These are phyloP conservation scores for Saccharata proteae DNA, from an alignment of 2,329 filamentous ascomycete species.

Conservation along the genomic window DNA sequence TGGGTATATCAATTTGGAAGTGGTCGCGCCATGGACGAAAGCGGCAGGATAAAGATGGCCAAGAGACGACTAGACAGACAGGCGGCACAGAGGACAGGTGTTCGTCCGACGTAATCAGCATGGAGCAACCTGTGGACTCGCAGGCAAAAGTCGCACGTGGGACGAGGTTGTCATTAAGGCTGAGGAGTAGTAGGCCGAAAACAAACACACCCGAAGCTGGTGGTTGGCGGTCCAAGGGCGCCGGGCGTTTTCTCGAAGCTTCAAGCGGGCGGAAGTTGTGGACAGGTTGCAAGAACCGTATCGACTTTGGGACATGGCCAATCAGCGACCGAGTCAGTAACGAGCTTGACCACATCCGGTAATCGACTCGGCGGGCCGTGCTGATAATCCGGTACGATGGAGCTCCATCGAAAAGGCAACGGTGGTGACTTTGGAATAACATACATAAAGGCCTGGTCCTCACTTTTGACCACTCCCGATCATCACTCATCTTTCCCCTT, in stretches of 20 bases:
- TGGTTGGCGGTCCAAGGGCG: background rate
- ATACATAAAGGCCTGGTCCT: conserved; percentile 9
- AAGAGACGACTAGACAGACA: too few species aligned
- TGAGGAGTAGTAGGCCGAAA: background rate
- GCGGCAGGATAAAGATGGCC: too few species aligned
- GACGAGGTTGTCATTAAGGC: background rate
- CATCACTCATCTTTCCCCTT: conserved; percentile 4
- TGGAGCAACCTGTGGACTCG: background rate
- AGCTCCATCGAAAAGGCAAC: conserved; percentile 10
- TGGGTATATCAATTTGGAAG: too few species aligned
- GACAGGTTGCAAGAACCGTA: conserved; percentile 9
- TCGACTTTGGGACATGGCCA: too few species aligned
- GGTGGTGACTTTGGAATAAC: conserved; percentile 9
- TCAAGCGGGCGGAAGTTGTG: conserved; percentile 7
- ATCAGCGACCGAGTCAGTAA: conserved; percentile 5
- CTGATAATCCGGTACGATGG: conserved; percentile 7
- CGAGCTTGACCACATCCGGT: conserved; percentile 5
- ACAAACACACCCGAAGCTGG: background rate
- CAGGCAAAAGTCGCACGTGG: background rate
- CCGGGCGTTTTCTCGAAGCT: conserved; percentile 8
- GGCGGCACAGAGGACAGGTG: background rate
- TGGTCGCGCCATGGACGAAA: too few species aligned
- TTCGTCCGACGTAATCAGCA: background rate
- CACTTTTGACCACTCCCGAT: conserved; percentile 3
- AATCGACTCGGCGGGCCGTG: conserved; percentile 5